Percentiles rank a stretch among this genome's conserved stretches.
These are phyloP conservation scores for Hyphopichia khmerensis DNA, from an alignment of 1,139 yeast species.

Conservation along the genomic window DNA sequence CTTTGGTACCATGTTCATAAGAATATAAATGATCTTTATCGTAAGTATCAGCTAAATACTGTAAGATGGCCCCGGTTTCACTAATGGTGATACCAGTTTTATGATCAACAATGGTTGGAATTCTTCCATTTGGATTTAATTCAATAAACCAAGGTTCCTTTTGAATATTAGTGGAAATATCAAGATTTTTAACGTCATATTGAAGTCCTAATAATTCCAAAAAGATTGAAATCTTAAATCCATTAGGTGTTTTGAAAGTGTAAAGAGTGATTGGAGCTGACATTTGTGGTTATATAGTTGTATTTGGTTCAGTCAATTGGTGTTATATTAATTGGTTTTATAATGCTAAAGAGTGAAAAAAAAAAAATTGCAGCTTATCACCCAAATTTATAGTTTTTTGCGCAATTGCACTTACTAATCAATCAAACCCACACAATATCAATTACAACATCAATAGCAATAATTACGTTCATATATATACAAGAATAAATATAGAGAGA, in stretches of 20 bases:
- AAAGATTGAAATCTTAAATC: conserved; percentile 48
- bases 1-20: conserved; percentile 40
- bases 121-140: conserved; percentile 61
- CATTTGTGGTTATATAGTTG: too few relatives aligned
- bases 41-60: conserved; percentile 55
- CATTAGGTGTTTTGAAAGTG: conserved; percentile 57
- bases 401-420: background rate
- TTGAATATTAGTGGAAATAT: conserved; percentile 38
- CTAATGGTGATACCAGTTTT: conserved; percentile 42
- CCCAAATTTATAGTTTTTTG: background rate
- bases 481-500: too few relatives aligned
- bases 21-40: conserved; percentile 53
- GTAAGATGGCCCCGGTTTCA: conserved; percentile 61
- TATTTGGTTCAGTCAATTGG: too few relatives aligned
- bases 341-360: too few relatives aligned
- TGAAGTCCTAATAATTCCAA: conserved; percentile 48
- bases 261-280: conserved; percentile 31
- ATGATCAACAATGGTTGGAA: conserved; percentile 55
- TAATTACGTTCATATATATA: background rate
- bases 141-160: conserved; percentile 55
- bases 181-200: conserved; percentile 45
- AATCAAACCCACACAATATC: background rate
- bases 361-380: background rate
- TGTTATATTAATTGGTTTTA: too few relatives aligned
- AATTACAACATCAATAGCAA: too few relatives aligned